Percentiles rank a stretch among this genome's conserved stretches.
Conservation (phyloP, 2,329 filamentous ascomycete species). For the Dothistroma septosporum region DNA sequence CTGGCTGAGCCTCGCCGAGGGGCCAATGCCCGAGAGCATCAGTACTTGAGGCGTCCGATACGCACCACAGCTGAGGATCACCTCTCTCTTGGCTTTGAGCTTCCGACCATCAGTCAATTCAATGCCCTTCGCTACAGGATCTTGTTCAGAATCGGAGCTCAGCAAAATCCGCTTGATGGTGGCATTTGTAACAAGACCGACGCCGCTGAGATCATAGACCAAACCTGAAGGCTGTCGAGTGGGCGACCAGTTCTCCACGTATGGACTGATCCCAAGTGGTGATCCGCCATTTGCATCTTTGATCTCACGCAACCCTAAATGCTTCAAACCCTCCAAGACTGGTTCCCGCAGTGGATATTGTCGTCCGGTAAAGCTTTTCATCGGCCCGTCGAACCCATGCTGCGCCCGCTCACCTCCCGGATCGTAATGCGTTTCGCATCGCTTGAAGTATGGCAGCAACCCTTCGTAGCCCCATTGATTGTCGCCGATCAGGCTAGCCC, state of each 20-base stretch:
- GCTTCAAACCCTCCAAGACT: neutral
- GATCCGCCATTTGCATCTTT: slow-evolving; percentile 2
- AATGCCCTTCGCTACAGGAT: neutral
- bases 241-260: slow-evolving; percentile 1
- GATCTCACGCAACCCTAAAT: neutral
- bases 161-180: neutral
- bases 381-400: slow-evolving; percentile 4
- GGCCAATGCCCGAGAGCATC: slow-evolving; percentile 56
- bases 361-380: neutral
- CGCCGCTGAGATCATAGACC: neutral
- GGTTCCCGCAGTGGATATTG: neutral
- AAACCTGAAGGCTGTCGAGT: neutral
- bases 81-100: slow-evolving; percentile 34
- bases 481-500: slow-evolving; percentile 3
- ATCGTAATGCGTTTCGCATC: slow-evolving; percentile 7
- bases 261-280: neutral
- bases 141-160: neutral
- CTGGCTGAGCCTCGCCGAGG: slow-evolving; percentile 49
- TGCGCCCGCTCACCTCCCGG: neutral
- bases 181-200: neutral
- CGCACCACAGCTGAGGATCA: slow-evolving; percentile 40
- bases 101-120: neutral
- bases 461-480: slow-evolving; percentile 3
- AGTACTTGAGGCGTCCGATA: slow-evolving; percentile 46
- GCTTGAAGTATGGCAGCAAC: slow-evolving; percentile 8